phyloP scores from a whole-genome alignment of 352 stramenopile genomes.

The Phytophthora ohioensis region DNA sequence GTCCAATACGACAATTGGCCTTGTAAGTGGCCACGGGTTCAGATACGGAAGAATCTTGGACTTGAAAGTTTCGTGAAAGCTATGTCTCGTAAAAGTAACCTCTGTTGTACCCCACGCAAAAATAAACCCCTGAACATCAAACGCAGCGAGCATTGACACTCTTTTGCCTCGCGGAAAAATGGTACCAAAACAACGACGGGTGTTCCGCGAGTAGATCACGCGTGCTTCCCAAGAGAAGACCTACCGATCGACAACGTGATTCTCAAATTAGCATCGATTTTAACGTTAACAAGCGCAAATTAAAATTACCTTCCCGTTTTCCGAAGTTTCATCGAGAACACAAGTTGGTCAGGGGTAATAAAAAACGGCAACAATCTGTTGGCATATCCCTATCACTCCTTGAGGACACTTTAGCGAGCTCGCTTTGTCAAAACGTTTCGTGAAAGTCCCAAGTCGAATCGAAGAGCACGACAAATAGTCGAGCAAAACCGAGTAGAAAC shows the following conservation, averaged over 20 bases:
- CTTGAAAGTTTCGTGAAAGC: slow-evolving; percentile 32
- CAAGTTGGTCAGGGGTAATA: background rate
- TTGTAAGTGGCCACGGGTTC: slow-evolving; percentile 26
- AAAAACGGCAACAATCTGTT: slow-evolving; percentile 13
- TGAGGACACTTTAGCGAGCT: slow-evolving; percentile 5
- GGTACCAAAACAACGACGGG: slow-evolving; percentile 17
- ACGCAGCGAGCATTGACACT: slow-evolving; percentile 27
- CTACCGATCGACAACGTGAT: background rate
- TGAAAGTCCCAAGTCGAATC: slow-evolving; percentile 8
- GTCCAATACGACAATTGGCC: slow-evolving; percentile 33
- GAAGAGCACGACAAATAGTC: background rate
- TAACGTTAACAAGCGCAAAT: background rate
- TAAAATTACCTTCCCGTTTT: slow-evolving; percentile 2
- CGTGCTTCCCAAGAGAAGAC: slow-evolving; percentile 15
- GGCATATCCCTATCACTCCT: slow-evolving; percentile 6
- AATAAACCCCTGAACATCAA: slow-evolving; percentile 35
- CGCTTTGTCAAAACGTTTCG: slow-evolving; percentile 22
- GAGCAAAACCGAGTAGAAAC: slow-evolving; percentile 5
- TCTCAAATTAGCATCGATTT: background rate
- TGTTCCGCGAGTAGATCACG: slow-evolving; percentile 21
- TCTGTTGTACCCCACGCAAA: slow-evolving; percentile 11
- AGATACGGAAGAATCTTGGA: slow-evolving; percentile 3
- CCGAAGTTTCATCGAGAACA: slow-evolving; percentile 29
- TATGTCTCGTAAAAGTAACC: slow-evolving; percentile 29
- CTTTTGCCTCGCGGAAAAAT: slow-evolving; percentile 15